Evolutionary conservation across 2,329 filamentous ascomycete genomes (phyloP).

Genomic region (Botrytis sinoallii): DNA sequence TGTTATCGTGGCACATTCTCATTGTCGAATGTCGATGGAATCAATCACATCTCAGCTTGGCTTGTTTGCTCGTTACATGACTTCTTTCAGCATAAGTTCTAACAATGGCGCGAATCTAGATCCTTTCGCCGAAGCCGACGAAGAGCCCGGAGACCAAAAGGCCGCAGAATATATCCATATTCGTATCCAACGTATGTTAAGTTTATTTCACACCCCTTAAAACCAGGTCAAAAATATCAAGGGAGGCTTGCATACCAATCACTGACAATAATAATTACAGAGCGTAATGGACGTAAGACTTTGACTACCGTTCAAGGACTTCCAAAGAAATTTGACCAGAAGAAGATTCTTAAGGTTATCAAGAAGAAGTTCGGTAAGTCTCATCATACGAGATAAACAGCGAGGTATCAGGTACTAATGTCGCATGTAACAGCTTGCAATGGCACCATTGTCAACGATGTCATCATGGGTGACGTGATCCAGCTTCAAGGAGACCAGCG

Average conservation of each 20-base stretch:
- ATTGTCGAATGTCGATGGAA: conserved; percentile 27
- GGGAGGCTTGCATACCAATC: neutral
- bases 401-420: neutral
- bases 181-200: conserved; percentile 89
- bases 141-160: conserved; percentile 95
- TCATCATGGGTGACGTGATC: conserved; percentile 98
- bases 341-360: conserved; percentile 99
- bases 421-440: conserved; percentile 71
- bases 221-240: neutral
- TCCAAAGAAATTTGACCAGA: conserved; percentile 98
- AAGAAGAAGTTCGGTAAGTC: conserved; percentile 95
- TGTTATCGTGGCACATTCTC: conserved; percentile 15
- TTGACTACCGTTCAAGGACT: conserved; percentile 99
- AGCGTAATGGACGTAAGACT: conserved; percentile 99
- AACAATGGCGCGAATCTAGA: conserved; percentile 53
- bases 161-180: conserved; percentile 98
- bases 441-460: conserved; percentile 97
- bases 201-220: neutral
- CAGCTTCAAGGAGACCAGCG: conserved; percentile 99
- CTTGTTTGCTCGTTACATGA: neutral
- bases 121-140: conserved; percentile 99
- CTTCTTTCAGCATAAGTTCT: neutral
- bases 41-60: conserved; percentile 20
- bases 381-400: neutral
- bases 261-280: conserved; percentile 52